Evolutionary conservation across 148 eudicot genomes (phyloP).

Genomic region (Rhododendron ferrugineum): DNA sequence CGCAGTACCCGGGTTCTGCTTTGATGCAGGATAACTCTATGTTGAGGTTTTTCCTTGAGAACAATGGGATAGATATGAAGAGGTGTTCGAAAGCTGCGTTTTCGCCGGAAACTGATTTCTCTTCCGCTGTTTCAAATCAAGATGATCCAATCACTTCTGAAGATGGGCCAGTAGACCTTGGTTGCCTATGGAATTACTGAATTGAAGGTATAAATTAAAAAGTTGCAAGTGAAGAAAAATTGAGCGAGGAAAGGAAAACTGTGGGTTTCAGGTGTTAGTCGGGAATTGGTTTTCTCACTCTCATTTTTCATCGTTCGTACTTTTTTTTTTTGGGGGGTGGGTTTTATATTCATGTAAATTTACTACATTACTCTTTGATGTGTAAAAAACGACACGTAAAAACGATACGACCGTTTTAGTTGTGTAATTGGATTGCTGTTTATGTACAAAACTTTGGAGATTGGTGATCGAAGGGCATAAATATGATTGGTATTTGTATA

Average conservation of each 20-base stretch:
- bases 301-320: not conserved
- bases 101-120: constrained; percentile 25
- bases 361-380: not conserved
- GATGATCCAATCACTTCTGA: constrained; percentile 25
- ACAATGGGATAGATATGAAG: constrained; percentile 14
- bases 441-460: not conserved
- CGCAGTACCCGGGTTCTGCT: constrained; percentile 23
- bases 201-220: not conserved
- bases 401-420: not conserved
- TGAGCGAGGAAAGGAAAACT: not conserved
- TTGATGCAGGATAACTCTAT: constrained; percentile 42
- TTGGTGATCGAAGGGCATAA: not conserved
- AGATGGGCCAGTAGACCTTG: constrained; percentile 42
- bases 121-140: constrained; percentile 23
- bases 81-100: constrained; percentile 20
- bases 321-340: not conserved
- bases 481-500: not conserved
- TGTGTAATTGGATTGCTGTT: not conserved
- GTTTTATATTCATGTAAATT: not conserved
- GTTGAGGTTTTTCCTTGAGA: constrained; percentile 37
- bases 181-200: constrained; percentile 51
- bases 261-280: not conserved
- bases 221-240: not conserved
- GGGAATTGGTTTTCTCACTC: not conserved
- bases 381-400: not conserved